These are phyloP conservation scores for Yarrowia phangngaensis DNA, from an alignment of 805 yeast species.

Conservation along the genomic window DNA sequence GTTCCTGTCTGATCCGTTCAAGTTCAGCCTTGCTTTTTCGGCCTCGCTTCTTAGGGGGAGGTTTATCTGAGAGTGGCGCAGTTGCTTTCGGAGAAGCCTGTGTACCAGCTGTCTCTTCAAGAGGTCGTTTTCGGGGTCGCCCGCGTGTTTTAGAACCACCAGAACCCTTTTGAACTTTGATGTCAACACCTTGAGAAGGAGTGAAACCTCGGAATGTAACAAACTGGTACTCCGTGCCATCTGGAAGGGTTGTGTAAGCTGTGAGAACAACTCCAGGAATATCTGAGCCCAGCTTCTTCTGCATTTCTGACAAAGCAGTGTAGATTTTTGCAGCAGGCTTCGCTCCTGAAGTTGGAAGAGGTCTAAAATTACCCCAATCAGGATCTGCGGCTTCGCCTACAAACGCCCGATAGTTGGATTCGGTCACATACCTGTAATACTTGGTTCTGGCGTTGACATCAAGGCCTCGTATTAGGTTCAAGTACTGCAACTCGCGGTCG, in stretches of 20 bases:
- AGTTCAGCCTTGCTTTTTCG: constrained; percentile 19
- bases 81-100: background rate
- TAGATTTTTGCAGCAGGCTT: constrained; percentile 5
- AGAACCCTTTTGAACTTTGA: background rate
- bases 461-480: constrained; percentile 54
- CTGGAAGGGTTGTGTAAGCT: constrained; percentile 2
- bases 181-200: background rate
- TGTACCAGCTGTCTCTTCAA: constrained; percentile 5
- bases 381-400: constrained; percentile 35
- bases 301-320: constrained; percentile 2
- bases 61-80: constrained; percentile 5
- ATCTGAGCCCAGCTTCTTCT: constrained; percentile 12
- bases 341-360: constrained; percentile 8
- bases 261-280: constrained; percentile 16
- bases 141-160: constrained; percentile 29
- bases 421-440: constrained; percentile 61
- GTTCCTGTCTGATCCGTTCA: background rate
- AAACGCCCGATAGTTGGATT: constrained; percentile 41
- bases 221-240: constrained; percentile 7
- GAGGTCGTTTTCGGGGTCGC: constrained; percentile 30
- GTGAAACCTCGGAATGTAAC: constrained; percentile 16
- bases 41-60: constrained; percentile 15
- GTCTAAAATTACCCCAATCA: constrained; percentile 36
- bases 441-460: constrained; percentile 73
- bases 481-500: constrained; percentile 37